These are phyloP conservation scores for Tetrapisispora arboricola DNA, from an alignment of 805 yeast species.

Conservation along the genomic window DNA sequence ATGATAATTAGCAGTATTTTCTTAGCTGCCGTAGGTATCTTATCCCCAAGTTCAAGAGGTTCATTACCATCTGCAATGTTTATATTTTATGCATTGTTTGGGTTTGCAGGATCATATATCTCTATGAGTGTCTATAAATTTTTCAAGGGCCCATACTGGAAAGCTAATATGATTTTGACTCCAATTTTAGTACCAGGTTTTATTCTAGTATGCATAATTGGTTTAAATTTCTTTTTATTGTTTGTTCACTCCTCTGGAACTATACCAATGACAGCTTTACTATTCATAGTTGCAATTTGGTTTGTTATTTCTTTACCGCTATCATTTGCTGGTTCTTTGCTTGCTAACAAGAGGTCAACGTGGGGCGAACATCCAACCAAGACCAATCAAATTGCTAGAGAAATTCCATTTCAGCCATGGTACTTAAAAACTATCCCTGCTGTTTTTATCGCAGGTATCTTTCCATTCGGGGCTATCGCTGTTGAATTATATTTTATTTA, in stretches of 20 bases:
- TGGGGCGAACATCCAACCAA: constrained; percentile 62
- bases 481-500: constrained; percentile 91
- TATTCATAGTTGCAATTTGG: constrained; percentile 77
- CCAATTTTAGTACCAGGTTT: constrained; percentile 81
- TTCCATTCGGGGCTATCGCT: constrained; percentile 92
- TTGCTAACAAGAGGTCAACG: constrained; percentile 55
- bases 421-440: constrained; percentile 60
- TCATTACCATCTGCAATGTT: constrained; percentile 85
- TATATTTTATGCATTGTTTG: constrained; percentile 68
- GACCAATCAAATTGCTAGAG: constrained; percentile 93
- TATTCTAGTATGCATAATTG: constrained; percentile 51
- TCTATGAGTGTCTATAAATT: constrained; percentile 79
- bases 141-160: constrained; percentile 90
- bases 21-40: constrained; percentile 79
- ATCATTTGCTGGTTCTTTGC: constrained; percentile 70
- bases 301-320: constrained; percentile 75
- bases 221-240: constrained; percentile 74
- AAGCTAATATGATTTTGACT: constrained; percentile 68
- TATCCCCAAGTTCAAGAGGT: constrained; percentile 93
- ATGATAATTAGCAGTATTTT: constrained; percentile 65
- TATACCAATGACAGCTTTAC: constrained; percentile 82
- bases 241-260: constrained; percentile 83
- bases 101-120: constrained; percentile 77
- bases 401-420: constrained; percentile 86
- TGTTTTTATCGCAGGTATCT: constrained; percentile 70